Evolutionary conservation across 1,139 yeast species (phyloP), one percentile per base, ranked within the genome.

Genomic region (Scheffersomyces insectosa): DNA sequence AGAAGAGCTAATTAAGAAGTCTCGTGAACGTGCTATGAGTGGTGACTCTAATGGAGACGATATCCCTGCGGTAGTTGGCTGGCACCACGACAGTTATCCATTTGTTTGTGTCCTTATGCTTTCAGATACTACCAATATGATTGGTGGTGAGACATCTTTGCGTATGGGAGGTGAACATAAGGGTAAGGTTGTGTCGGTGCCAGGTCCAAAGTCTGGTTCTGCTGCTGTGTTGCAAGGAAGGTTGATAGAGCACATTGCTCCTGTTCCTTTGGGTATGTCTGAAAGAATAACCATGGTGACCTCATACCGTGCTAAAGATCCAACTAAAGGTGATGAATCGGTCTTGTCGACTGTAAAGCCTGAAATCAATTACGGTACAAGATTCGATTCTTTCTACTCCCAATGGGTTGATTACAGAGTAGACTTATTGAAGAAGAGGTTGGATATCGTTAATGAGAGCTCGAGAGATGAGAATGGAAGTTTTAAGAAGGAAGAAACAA

Each of bases 91-190:
- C 57, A 72, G 81, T 31, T 79, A 78, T 44, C 85, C 84, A 9
- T 78, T 78, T 58, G 85, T 80, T n/a, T 80, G 84, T 60, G 85
- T 80, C 14, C 65, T 80, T 42, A 80, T 80, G 85, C 57, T 80
- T 33, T 72, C 80, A 34, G 83, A 79, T 54, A 79, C 85, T 12
- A 51, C 75, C 8, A 60, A 66, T 33, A 79, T 80, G 85, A 63
- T 75, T 57, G 85, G 84, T 14, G 85, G 85, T 38, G 84, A 79
- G 55, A 80, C 85, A 3, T 68, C 77, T 16, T 65, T 77, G 50
- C 66, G 76, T 52, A 77, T 69, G 62, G 80, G 80, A 13, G 60
- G 63, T 46, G 43, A 44, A 5, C 41, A 39, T 5, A 25, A 37
- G 3, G 33, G 39, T n/a, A 63, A 66, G 36, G 58, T 79, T 40